Evolutionary conservation across 23 red algal species (phyloP).

Genomic region (Gracilaria domingensis): DNA sequence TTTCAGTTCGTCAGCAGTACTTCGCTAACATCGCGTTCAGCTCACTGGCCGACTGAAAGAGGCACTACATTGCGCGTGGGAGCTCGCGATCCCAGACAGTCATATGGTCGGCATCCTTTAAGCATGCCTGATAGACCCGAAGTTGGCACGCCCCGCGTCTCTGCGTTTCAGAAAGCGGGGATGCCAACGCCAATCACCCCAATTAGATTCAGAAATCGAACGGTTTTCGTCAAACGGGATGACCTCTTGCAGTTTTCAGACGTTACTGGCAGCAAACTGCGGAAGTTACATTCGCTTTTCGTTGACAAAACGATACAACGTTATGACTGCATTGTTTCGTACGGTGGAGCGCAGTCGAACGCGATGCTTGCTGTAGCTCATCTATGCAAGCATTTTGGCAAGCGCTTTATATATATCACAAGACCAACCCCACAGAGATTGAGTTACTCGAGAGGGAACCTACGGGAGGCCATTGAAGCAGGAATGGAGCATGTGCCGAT

Average conservation of each 20-base stretch:
- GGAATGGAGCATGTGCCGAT: constrained; percentile 59
- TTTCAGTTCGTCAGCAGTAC: not conserved
- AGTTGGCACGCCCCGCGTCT: not conserved
- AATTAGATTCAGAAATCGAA: constrained; percentile 58
- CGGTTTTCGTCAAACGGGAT: constrained; percentile 60
- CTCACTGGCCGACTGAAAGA: not conserved
- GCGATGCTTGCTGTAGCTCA: constrained; percentile 76
- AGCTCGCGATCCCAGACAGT: not conserved
- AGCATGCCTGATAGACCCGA: not conserved
- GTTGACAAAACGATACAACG: not conserved
- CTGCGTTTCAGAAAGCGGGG: not conserved
- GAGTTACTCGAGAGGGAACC: constrained; percentile 36
- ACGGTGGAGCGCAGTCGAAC: constrained; percentile 80
- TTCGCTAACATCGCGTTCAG: not conserved
- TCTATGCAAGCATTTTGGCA: constrained; percentile 14
- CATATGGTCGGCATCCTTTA: not conserved
- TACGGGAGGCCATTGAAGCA: constrained; percentile 34
- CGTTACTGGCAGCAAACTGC: constrained; percentile 61
- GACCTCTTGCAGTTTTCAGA: constrained; percentile 36
- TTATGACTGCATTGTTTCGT: constrained; percentile 46
- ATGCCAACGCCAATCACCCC: constrained; percentile 40
- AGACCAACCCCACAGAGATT: constrained; percentile 38
- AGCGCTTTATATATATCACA: constrained; percentile 75
- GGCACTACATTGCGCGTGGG: not conserved
- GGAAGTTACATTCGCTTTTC: constrained; percentile 67